phyloP scores from a whole-genome alignment of 106 monocot species.

The Dactylorhiza incarnata region DNA sequence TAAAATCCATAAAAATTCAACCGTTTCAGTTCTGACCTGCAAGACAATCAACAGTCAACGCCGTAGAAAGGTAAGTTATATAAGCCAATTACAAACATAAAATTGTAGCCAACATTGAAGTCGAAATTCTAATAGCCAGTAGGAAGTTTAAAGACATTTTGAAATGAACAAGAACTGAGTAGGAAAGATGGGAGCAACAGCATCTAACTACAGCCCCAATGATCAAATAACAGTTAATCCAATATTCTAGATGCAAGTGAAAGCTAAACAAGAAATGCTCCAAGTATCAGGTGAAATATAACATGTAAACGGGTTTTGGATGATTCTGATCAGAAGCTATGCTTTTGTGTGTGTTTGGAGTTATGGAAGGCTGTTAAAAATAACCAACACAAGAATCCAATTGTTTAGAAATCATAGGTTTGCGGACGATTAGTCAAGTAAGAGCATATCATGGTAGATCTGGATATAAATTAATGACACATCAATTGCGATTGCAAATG shows the following conservation, averaged over 20 bases:
- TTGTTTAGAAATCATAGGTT: neutral
- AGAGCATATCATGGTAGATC: neutral
- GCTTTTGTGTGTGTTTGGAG: neutral
- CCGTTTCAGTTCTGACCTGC: constrained; percentile 64
- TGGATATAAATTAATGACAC: too few relatives aligned
- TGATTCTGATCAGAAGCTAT: neutral
- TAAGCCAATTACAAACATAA: neutral
- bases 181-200: neutral
- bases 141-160: neutral
- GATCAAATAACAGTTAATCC: neutral
- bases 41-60: neutral
- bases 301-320: neutral
- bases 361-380: neutral
- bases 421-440: neutral
- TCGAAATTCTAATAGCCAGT: neutral
- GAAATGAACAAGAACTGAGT: neutral
- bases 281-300: neutral
- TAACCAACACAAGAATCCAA: neutral
- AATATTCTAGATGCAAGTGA: neutral
- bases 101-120: neutral
- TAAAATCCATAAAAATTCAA: constrained; percentile 82
- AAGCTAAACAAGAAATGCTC: neutral
- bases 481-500: too few relatives aligned
- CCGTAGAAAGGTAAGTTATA: neutral
- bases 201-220: neutral